Base-by-base conservation (phyloP, 306 rosid species). In the Cicer cuneatum region DNA sequence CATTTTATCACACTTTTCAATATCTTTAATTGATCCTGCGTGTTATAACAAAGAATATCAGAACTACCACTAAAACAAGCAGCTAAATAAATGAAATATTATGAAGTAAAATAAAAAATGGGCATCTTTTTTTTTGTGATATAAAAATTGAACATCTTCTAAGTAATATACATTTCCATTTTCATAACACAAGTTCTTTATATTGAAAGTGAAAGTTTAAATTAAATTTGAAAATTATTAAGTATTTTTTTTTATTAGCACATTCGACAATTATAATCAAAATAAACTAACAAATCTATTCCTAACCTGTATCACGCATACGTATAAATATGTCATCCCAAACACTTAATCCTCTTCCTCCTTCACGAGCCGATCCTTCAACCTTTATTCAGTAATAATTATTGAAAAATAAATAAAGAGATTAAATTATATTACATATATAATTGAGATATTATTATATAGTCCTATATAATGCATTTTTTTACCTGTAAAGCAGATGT, bases 401-500 rank as follows among this genome's bases (percentile, higher is more conserved):
- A 14, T 14, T 5, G n/a, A 13, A 48, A 2, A 2, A 48, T 2
- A 13, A 0, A 13, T 47, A 13, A 7, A 13, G 8, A 47, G 14
- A 47, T 12, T 46, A 46, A 11, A 46, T 43, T 10, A 43, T 43
- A 8, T 43, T 24, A 24, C 33, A 43, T 43, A 43, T 8, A 43
- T 45, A 10, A 45, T 9, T 10, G 5, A 47, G n/a, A 12, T 47
- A 5, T 0, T 4, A 48, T 13, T 48, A 5, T 13, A 12, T 2
- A 24, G 33, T 24, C 33, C 33, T 24, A 24, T n/a, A n/a, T 24
- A 24, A 24, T 24, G 33, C 33, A 29, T 0, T 64, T 21, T n/a
- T 24, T 48, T 4, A 75, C 79, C 72, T 75, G 73, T n/a, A 75
- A 1, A n/a, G 79, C 79, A 21, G 79, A 75, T 21, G 72, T 19